Evolutionary conservation across 1,284 basidiomycete species (phyloP), one percentile per base, ranked within the genome.

Genomic region (Ustilago esculenta): DNA sequence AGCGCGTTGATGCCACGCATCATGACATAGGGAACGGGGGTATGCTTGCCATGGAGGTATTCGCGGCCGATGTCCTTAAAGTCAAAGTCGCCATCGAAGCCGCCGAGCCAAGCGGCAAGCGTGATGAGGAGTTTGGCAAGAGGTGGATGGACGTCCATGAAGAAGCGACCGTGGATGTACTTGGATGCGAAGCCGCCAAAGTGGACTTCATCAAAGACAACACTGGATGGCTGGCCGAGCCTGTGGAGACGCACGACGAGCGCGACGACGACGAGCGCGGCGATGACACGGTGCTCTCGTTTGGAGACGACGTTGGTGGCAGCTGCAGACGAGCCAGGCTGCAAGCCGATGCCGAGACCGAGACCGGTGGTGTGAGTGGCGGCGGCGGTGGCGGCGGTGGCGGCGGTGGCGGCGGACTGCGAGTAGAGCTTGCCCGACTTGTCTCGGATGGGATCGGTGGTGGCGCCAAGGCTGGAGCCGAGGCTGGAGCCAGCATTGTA

Each of bases 61-160:
- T 79, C 79, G 36, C 52, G 54, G 84, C 89, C 93, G 73, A 98
- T 98, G 64, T 96, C 92, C 82, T 94, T 92, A 83, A 98, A 99
- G 82, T 97, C 93, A 81, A 97, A 97, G 42, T 91, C 85, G 2
- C 95, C 96, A 71, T 95, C 87, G 77, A 92, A 98, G n/a, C 96
- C 92, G 47, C 88, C 90, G 5, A 96, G 60, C 80, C 90, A 95
- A 0, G 88, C 94, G 7, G 91, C 90, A 23, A 96, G 85, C 0
- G 95, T 95, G 76, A 98, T 94, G 56, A 98, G 85, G 20, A 99
- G 86, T 81, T 98, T 98, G 27, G 94, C 95, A 6, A 99, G 85
- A 2, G 96, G 96, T 0, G 96, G 95, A 81, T 99, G 95, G 1
- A 99, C 95, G 80, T 99, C 96, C 83, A 99, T 87, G 88, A 84